These are phyloP conservation scores for Penicillium crystallinum DNA, from an alignment of 495 filamentous ascomycete genomes.

Conservation along the genomic window DNA sequence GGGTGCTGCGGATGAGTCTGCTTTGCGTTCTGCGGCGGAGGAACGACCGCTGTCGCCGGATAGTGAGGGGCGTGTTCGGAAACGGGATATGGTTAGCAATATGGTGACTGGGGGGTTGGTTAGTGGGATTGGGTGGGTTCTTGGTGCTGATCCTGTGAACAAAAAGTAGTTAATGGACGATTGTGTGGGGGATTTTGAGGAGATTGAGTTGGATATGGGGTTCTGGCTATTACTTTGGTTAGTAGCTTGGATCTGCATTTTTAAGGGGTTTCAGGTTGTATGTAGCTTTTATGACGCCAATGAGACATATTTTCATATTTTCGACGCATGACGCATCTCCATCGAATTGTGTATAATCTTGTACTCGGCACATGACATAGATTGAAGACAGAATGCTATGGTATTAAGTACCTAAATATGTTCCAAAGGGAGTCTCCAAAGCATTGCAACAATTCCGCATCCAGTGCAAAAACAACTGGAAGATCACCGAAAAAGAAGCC, in stretches of 20 bases:
- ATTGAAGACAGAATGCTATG: slow-evolving; percentile 11
- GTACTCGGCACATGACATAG: neutral
- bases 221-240: neutral
- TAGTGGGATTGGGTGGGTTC: slow-evolving; percentile 80
- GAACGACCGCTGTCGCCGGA: slow-evolving; percentile 18
- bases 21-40: slow-evolving; percentile 16
- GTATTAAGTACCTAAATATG: slow-evolving; percentile 20
- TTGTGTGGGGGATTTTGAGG: neutral
- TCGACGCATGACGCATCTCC: neutral
- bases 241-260: neutral
- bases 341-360: neutral
- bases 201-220: neutral
- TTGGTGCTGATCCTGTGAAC: slow-evolving; percentile 62
- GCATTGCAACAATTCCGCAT: slow-evolving; percentile 11
- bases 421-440: slow-evolving; percentile 6
- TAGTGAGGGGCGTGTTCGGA: slow-evolving; percentile 53
- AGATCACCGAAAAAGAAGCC: slow-evolving; percentile 5
- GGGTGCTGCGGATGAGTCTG: slow-evolving; percentile 13
- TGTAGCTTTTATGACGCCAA: slow-evolving; percentile 3
- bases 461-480: slow-evolving; percentile 2
- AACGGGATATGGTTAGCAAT: slow-evolving; percentile 73
- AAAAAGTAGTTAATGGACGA: slow-evolving; percentile 13
- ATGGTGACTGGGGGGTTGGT: slow-evolving; percentile 70
- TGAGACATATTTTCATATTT: neutral
- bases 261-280: neutral